phyloP scores from a whole-genome alignment of 1,284 basidiomycete species.

The Sphaerobolus stellatus region DNA sequence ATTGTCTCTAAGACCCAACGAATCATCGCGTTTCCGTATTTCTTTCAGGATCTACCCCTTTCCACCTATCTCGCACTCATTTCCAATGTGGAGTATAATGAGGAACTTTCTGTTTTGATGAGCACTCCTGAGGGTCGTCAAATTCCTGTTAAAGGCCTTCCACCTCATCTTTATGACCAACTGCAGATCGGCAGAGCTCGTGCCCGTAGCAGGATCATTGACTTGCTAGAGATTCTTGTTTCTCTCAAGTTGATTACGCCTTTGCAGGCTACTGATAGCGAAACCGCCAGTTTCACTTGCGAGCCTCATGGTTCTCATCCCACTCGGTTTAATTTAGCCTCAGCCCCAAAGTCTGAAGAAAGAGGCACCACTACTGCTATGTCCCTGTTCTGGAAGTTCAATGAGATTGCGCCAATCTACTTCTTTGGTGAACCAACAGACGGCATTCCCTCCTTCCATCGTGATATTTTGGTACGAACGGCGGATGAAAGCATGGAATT shows the following conservation, averaged over 20 bases:
- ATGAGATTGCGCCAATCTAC: constrained; percentile 49
- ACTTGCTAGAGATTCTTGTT: constrained; percentile 56
- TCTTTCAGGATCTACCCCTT: constrained; percentile 59
- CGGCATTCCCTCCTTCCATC: constrained; percentile 52
- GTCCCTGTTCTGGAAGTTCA: constrained; percentile 67
- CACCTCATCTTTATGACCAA: constrained; percentile 44
- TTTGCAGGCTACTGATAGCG: constrained; percentile 44
- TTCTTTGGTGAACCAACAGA: constrained; percentile 55
- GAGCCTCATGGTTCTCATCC: constrained; percentile 40
- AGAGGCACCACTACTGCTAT: constrained; percentile 40
- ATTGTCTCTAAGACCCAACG: constrained; percentile 53
- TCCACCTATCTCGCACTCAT: constrained; percentile 60
- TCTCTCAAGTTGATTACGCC: constrained; percentile 56
- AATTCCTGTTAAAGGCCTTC: constrained; percentile 51
- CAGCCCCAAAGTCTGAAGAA: constrained; percentile 45
- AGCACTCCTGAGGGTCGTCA: constrained; percentile 44
- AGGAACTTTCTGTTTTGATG: constrained; percentile 52
- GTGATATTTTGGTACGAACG: constrained; percentile 40
- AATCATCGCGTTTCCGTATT: constrained; percentile 57
- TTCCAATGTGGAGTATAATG: constrained; percentile 49
- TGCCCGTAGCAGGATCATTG: constrained; percentile 56
- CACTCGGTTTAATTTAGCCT: constrained; percentile 45
- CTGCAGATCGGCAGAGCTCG: constrained; percentile 59
- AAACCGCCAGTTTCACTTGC: constrained; percentile 45
- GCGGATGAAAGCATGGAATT: constrained; percentile 42